Evolutionary conservation across 768 basidiomycete genomes (phyloP).

Genomic region (Leucocoprinus birnbaumii): DNA sequence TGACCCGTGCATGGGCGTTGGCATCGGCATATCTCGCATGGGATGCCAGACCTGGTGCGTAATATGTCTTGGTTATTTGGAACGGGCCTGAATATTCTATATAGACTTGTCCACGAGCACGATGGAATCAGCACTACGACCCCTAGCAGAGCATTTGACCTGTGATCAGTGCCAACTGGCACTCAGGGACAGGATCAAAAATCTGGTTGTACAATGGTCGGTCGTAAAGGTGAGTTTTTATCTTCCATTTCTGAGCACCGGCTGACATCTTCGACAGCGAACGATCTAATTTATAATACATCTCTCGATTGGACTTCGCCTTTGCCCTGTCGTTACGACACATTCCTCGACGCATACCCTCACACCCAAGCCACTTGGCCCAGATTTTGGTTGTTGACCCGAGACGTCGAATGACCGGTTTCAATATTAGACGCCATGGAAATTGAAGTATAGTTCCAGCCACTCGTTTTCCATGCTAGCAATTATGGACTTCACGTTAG

Average conservation of each 20-base stretch:
- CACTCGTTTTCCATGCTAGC: neutral
- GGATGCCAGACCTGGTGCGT: constrained; percentile 77
- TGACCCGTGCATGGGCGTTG: constrained; percentile 79
- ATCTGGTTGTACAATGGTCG: constrained; percentile 74
- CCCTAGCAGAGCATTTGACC: constrained; percentile 63
- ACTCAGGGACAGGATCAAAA: constrained; percentile 64
- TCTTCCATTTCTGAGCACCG: neutral
- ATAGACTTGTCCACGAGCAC: constrained; percentile 70
- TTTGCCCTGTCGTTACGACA: neutral
- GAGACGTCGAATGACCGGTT: neutral
- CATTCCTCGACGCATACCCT: neutral
- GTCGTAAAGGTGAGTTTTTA: constrained; percentile 58
- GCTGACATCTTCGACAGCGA: constrained; percentile 32
- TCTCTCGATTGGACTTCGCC: neutral
- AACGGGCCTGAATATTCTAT: constrained; percentile 13
- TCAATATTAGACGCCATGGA: neutral
- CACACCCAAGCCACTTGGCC: neutral
- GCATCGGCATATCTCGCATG: constrained; percentile 82
- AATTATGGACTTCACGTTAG: neutral
- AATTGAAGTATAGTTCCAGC: neutral
- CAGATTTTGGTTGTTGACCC: neutral
- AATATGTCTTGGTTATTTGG: neutral
- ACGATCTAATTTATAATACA: constrained; percentile 43
- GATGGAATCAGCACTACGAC: constrained; percentile 71
- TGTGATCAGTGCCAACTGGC: constrained; percentile 68